A percentile compares a stretch with the other conserved stretches of the same genome.
phyloP scores from a whole-genome alignment of 371 early-diverging fungal species.

The Furculomyces boomerangus region DNA sequence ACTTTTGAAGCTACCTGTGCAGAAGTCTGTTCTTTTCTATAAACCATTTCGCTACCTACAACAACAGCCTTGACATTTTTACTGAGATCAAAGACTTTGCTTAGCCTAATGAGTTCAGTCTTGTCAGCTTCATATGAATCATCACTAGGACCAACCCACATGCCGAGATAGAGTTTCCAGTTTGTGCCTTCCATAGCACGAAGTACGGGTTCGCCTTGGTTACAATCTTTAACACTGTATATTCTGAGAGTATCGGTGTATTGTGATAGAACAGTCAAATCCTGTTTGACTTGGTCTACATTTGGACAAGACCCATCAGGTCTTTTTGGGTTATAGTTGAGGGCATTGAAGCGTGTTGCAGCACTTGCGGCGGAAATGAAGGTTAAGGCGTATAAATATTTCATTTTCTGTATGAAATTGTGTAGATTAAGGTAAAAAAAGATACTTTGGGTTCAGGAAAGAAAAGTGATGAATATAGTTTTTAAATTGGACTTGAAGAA shows the following conservation, averaged over 20 bases:
- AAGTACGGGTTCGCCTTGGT: conserved; percentile 35
- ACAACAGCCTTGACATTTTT: conserved; percentile 30
- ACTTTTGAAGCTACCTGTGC: conserved; percentile 21
- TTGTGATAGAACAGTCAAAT: conserved; percentile 24
- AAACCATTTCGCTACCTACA: conserved; percentile 43
- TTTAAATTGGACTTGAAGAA: no score
- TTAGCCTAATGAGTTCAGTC: conserved; percentile 25
- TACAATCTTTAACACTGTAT: conserved; percentile 31
- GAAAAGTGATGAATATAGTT: no score
- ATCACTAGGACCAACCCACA: conserved; percentile 36
- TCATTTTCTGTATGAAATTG: no score
- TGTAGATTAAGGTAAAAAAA: no score
- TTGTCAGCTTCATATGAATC: conserved; percentile 29
- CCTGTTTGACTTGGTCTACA: conserved; percentile 25
- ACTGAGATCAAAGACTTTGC: conserved; percentile 20
- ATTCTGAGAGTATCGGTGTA: conserved; percentile 37
- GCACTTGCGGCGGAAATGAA: conserved; percentile 13
- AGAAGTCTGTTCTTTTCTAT: conserved; percentile 28
- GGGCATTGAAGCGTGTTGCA: conserved; percentile 25
- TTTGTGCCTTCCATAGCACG: conserved; percentile 33
- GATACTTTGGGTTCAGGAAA: no score
- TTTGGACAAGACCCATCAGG: conserved; percentile 28
- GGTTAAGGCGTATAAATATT: no score
- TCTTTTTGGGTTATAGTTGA: conserved; percentile 36
- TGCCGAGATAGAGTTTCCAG: conserved; percentile 35